Evolutionary conservation across 2,329 filamentous ascomycete species (phyloP).

Genomic region (Venturia asperata): DNA sequence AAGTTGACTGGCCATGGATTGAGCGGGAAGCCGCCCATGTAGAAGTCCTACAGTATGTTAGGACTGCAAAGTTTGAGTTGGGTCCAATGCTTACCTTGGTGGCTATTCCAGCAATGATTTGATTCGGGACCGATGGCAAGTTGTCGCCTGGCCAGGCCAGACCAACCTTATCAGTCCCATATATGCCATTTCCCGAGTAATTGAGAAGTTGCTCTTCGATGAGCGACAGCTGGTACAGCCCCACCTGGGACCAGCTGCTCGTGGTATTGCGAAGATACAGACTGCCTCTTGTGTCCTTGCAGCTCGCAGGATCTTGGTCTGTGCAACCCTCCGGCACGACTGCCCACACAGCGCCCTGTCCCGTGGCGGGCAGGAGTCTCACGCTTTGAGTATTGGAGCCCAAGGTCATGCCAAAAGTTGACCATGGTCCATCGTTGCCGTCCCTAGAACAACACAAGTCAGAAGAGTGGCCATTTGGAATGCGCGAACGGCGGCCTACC

Average conservation of each 20-base stretch:
- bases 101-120: slow-evolving; percentile 19
- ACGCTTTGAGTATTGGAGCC: slow-evolving; percentile 19
- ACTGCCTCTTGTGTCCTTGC: slow-evolving; percentile 22
- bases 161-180: slow-evolving; percentile 20
- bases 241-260: slow-evolving; percentile 22
- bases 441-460: slow-evolving; percentile 12
- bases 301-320: slow-evolving; percentile 21
- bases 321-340: slow-evolving; percentile 21
- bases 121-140: slow-evolving; percentile 14
- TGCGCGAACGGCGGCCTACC: slow-evolving; percentile 17
- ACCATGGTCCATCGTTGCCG: slow-evolving; percentile 21
- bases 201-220: slow-evolving; percentile 22
- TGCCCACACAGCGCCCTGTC: slow-evolving; percentile 14
- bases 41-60: slow-evolving; percentile 18
- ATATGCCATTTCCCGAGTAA: slow-evolving; percentile 21
- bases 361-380: slow-evolving; percentile 18
- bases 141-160: slow-evolving; percentile 18
- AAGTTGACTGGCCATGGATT: slow-evolving; percentile 20
- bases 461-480: neutral
- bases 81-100: slow-evolving; percentile 3
- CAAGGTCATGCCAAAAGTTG: slow-evolving; percentile 18
- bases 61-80: neutral
- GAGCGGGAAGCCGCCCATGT: slow-evolving; percentile 19
- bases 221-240: slow-evolving; percentile 22
- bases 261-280: slow-evolving; percentile 23